Base-by-base conservation (phyloP, 495 filamentous ascomycete species). In the Acidomyces sp. region DNA sequence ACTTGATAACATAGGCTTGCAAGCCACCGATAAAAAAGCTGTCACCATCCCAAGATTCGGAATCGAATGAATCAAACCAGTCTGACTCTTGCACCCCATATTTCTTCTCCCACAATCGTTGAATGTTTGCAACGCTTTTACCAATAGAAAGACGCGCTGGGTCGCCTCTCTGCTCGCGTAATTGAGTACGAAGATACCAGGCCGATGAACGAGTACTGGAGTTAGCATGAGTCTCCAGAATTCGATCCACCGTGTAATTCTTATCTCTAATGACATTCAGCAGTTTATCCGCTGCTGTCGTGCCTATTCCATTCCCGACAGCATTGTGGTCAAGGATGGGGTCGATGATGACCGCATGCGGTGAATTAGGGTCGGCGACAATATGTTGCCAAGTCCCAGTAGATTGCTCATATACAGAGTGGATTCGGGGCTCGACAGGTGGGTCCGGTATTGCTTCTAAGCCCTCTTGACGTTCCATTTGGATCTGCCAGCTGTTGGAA, bases 381-480 rank as follows among this genome's bases (percentile, higher is more conserved):
- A 78, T 45, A 46, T 75, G 76, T 45, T 77, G 73, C 68, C 68
- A 77, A 32, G 74, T 77, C n/a, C 59, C 56, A 1, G 69, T 68
- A 6, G 43, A 45, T 0, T 2, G 13, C 23, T 25, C 36, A 6
- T 7, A 25, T 11, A 26, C 5, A 3, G 36, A 4, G 15, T 39
- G 36, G 4, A 27, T 13, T 25, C 13, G 9, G 9, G 26, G 26
- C 13, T 13, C 26, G 26, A n/a, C n/a, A n/a, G n/a, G n/a, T n/a
- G n/a, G n/a, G n/a, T n/a, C n/a, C n/a, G n/a, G n/a, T n/a, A n/a
- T n/a, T n/a, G n/a, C n/a, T n/a, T n/a, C n/a, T n/a, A n/a, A n/a
- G n/a, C n/a, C n/a, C n/a, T n/a, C n/a, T n/a, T n/a, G n/a, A n/a
- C n/a, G n/a, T n/a, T n/a, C n/a, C n/a, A n/a, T n/a, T n/a, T n/a